Evolutionary conservation across 2,329 filamentous ascomycete genomes (phyloP), one percentile per base, ranked within the genome.

Genomic region (Madurella mycetomatis): DNA sequence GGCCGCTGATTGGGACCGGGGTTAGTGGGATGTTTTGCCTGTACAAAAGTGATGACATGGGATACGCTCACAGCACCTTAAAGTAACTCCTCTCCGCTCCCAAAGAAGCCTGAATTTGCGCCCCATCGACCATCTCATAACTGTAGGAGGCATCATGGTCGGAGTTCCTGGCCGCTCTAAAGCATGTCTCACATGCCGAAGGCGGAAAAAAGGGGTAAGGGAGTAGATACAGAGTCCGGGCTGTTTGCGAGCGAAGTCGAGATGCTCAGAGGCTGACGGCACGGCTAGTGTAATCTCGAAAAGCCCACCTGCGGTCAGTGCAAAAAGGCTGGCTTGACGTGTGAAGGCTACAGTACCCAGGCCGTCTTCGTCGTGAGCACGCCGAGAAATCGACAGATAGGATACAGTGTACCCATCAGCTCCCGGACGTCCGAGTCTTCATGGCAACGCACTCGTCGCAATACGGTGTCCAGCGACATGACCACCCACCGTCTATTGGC

Each of bases 301-400:
- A 51, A n/a, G 11, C 55, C 55, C 1, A 11, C 51, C 11, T 57
- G 55, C 9, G 15, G 16, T 13, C 47, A 54, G 31, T 57, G 55
- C 31, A 43, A n/a, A 19, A 50, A 51, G 18, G 47, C 41, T 5
- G 55, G 55, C 13, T 5, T 57, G 16, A n/a, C 4, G 2, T 57
- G 55, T 31, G 47, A 11, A 34, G 55, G 55, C 7, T 57, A 57
- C 34, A 34, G 41, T 15, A 11, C 51, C 2, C 39, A 25, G 4
- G 42, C 51, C 8, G 51, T 57, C 16, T 57, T 57, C 31, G 55
- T 57, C 18, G 44, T 57, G n/a, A 57, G 51, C 47, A 57, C 55
- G 9, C 55, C 51, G 4, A 25, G 9, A 13, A 51, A 31, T n/a
- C 50, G 55, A 12, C 51, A 39, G 1, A n/a, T 17, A 12, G 55